Conservation (phyloP, 495 filamentous ascomycete species). For the Tetracladium marchalianum region DNA sequence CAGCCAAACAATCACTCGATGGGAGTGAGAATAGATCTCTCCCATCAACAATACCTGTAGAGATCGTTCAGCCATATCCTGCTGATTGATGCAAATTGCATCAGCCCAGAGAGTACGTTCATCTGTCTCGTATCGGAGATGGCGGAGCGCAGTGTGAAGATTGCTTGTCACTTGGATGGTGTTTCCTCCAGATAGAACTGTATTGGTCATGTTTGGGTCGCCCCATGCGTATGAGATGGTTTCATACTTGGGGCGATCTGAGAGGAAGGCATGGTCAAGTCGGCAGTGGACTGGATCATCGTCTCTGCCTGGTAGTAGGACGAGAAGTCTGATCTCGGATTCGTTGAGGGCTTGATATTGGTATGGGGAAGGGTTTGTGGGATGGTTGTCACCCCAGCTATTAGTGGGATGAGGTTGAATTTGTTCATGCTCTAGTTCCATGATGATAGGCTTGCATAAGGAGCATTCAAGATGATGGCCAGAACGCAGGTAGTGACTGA, state of each 20-base stretch:
- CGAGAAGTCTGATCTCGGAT: too few species aligned
- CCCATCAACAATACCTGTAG: slow-evolving; percentile 4
- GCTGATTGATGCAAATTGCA: slow-evolving; percentile 11
- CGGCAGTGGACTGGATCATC: too few species aligned
- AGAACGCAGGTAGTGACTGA: too few species aligned
- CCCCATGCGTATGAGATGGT: neutral
- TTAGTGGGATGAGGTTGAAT: too few species aligned
- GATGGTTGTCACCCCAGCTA: too few species aligned
- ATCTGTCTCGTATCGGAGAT: slow-evolving; percentile 10
- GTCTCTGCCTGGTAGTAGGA: too few species aligned
- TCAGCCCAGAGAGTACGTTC: slow-evolving; percentile 6
- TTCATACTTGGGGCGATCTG: slow-evolving; percentile 3
- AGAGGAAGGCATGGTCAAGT: slow-evolving; percentile 1
- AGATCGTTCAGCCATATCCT: slow-evolving; percentile 4
- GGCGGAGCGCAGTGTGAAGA: slow-evolving; percentile 8
- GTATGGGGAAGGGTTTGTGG: too few species aligned
- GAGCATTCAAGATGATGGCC: too few species aligned
- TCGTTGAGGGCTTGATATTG: too few species aligned
- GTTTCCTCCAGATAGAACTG: neutral
- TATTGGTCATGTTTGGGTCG: slow-evolving; percentile 2
- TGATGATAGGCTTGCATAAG: too few species aligned
- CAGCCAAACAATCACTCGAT: neutral
- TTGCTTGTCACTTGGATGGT: neutral
- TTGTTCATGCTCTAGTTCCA: too few species aligned
- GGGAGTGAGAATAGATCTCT: neutral